A percentile compares a stretch with the other conserved stretches of the same genome.
Evolutionary conservation across 2,329 filamentous ascomycete species (phyloP).

Genomic region (Penicillium capsulatum): DNA sequence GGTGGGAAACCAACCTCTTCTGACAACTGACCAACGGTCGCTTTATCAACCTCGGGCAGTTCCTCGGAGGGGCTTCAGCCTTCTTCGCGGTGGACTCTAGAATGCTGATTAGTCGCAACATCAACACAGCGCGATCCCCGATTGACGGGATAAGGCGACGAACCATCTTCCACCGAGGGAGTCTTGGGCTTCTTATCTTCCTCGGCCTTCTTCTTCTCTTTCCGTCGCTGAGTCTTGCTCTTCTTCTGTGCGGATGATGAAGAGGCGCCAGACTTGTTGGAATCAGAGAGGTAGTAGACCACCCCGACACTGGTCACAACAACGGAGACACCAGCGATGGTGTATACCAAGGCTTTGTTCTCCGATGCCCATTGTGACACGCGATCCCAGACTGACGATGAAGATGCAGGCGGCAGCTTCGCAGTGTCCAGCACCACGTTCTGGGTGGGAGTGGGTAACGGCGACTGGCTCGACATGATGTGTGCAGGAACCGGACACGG

Average conservation of each 20-base stretch:
- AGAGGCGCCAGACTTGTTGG: conserved; percentile 37
- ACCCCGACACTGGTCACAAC: conserved; percentile 88
- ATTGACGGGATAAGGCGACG: conserved; percentile 18
- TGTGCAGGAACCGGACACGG: conserved; percentile 22
- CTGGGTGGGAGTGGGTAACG: conserved; percentile 34
- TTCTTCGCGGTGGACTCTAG: conserved; percentile 43
- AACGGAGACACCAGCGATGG: conserved; percentile 87
- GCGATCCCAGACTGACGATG: conserved; percentile 79
- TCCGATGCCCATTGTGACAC: conserved; percentile 89
- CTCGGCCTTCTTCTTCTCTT: conserved; percentile 56
- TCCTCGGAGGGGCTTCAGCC: conserved; percentile 57
- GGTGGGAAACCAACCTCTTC: conserved; percentile 40
- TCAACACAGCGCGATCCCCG: conserved; percentile 4
- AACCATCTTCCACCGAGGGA: conserved; percentile 37
- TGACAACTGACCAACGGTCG: conserved; percentile 45
- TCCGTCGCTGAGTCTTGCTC: conserved; percentile 86
- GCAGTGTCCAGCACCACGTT: conserved; percentile 41
- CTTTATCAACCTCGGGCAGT: conserved; percentile 60
- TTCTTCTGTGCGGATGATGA: conserved; percentile 53
- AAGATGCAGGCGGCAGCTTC: conserved; percentile 44
- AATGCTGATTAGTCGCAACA: conserved; percentile 16
- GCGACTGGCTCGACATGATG: conserved; percentile 41
- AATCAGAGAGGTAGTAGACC: conserved; percentile 77
- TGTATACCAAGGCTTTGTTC: conserved; percentile 93
- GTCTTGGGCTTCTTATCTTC: conserved; percentile 54